Conservation (phyloP, 345 rosid genomes). For the Eucalyptus guilfoylei region DNA sequence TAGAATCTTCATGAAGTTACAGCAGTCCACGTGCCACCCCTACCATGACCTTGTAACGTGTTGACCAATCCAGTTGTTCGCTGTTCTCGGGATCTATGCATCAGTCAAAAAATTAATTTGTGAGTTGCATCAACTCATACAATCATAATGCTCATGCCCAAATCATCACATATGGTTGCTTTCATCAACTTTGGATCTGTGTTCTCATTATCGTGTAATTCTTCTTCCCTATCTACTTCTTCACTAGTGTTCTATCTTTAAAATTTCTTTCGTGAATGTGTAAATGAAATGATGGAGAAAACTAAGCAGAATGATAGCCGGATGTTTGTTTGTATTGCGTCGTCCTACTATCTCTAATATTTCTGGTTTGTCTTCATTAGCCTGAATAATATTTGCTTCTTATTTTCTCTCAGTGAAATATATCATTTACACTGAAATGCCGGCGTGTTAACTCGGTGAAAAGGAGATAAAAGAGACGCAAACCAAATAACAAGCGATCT, state of each 20-base stretch:
- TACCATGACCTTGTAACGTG: slow-evolving; percentile 14
- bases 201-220: not conserved
- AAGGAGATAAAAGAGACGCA: not conserved
- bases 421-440: not conserved
- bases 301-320: not conserved
- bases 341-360: no score
- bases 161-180: not conserved
- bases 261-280: not conserved
- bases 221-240: not conserved
- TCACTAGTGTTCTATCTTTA: not conserved
- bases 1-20: slow-evolving; percentile 35
- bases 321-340: no score
- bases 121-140: not conserved
- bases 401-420: not conserved
- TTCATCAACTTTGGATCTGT: not conserved
- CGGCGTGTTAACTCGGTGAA: not conserved
- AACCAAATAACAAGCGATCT: slow-evolving; percentile 32
- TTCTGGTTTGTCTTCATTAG: not conserved
- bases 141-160: not conserved
- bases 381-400: not conserved
- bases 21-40: slow-evolving; percentile 17
- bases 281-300: not conserved
- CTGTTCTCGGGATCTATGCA: slow-evolving; percentile 17
- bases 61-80: slow-evolving; percentile 29
- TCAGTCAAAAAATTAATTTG: not conserved